Evolutionary conservation across 2,329 filamentous ascomycete species (phyloP).

Genomic region (Sclerotinia glacialis): DNA sequence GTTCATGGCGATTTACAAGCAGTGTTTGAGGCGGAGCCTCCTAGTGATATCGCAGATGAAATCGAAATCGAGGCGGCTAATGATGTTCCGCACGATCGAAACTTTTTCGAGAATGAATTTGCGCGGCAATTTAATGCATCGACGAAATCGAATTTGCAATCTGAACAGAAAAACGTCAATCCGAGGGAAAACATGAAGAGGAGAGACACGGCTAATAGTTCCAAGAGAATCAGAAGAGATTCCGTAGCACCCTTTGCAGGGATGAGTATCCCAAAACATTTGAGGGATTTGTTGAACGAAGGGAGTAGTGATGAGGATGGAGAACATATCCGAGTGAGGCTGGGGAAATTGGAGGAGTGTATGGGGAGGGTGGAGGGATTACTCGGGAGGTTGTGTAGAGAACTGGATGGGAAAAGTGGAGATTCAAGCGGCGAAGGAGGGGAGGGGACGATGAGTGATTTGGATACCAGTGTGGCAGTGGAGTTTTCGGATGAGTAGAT

Average conservation of each 20-base stretch:
- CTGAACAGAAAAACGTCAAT: not conserved
- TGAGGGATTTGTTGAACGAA: slow-evolving; percentile 30
- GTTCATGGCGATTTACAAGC: slow-evolving; percentile 39
- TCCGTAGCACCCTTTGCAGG: slow-evolving; percentile 35
- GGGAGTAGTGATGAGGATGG: slow-evolving; percentile 29
- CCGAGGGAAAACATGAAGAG: slow-evolving; percentile 6
- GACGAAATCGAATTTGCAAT: not conserved
- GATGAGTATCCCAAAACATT: slow-evolving; percentile 26
- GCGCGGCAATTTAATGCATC: slow-evolving; percentile 26
- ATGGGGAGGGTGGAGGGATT: slow-evolving; percentile 35
- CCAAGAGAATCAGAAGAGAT: slow-evolving; percentile 28
- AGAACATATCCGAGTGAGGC: slow-evolving; percentile 26
- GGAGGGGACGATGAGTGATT: slow-evolving; percentile 25
- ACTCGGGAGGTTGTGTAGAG: slow-evolving; percentile 32
- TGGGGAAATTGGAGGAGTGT: slow-evolving; percentile 33
- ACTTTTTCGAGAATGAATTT: slow-evolving; percentile 22
- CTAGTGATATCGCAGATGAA: slow-evolving; percentile 31
- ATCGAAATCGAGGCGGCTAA: slow-evolving; percentile 26
- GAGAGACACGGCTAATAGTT: slow-evolving; percentile 12
- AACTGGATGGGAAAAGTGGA: slow-evolving; percentile 25
- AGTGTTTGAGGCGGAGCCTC: slow-evolving; percentile 38
- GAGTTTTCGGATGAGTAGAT: slow-evolving; percentile 25
- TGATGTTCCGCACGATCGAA: slow-evolving; percentile 20
- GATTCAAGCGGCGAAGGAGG: slow-evolving; percentile 13
- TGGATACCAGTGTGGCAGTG: slow-evolving; percentile 30